Evolutionary conservation across 2,329 filamentous ascomycete species (phyloP).

Genomic region (Aspergillus novofumigatus): DNA sequence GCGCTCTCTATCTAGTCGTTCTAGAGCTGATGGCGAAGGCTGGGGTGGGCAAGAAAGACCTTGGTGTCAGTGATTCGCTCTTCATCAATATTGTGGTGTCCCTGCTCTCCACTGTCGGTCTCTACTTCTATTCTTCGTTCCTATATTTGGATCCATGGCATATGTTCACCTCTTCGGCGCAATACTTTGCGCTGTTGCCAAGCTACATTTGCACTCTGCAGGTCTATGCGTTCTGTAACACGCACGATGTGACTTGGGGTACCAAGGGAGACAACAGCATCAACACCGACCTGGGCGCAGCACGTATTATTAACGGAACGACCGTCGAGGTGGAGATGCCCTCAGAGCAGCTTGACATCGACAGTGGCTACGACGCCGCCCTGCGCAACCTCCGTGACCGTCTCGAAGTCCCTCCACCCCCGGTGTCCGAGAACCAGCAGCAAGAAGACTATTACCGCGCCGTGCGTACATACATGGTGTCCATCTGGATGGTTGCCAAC

Average conservation of each 20-base stretch:
- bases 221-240: conserved; percentile 98
- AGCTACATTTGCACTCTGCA: conserved; percentile 96
- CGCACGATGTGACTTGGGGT: conserved; percentile 97
- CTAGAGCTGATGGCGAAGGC: conserved; percentile 63
- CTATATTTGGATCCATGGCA: conserved; percentile 98
- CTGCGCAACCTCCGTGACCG: conserved; percentile 92
- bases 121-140: conserved; percentile 96
- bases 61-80: conserved; percentile 74
- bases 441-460: conserved; percentile 99
- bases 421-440: conserved; percentile 69
- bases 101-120: conserved; percentile 78
- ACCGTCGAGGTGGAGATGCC: conserved; percentile 97
- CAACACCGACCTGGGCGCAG: conserved; percentile 85
- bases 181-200: conserved; percentile 91
- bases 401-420: conserved; percentile 67
- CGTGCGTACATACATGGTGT: conserved; percentile 96
- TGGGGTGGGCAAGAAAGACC: conserved; percentile 34
- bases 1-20: conserved; percentile 81
- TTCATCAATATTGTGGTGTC: conserved; percentile 95
- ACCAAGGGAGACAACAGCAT: conserved; percentile 98
- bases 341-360: conserved; percentile 94
- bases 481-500: conserved; percentile 90
- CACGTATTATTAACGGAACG: conserved; percentile 68
- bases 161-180: conserved; percentile 86
- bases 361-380: conserved; percentile 94